Evolutionary conservation across 352 stramenopile genomes (phyloP), one percentile per base, ranked within the genome.

Genomic region (Phytopythium vexans): DNA sequence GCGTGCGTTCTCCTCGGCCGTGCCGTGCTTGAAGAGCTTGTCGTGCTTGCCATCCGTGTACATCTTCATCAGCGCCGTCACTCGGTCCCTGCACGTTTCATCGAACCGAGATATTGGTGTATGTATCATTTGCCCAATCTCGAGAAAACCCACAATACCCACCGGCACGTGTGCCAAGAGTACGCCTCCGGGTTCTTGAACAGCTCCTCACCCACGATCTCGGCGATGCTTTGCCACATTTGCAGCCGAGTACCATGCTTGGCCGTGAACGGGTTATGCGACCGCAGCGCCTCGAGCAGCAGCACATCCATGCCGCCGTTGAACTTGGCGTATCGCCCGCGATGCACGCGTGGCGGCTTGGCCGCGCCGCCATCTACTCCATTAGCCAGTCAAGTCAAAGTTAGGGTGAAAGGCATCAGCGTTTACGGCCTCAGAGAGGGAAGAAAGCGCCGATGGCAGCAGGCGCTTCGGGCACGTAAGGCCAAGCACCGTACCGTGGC

Each of bases 141-240:
- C 21, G 37, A 37, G 3, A 5, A 27, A 27, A 27, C 21, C 21
- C 21, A 27, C 21, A 27, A 27, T 27, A 66, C 78, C 34, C 47
- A 94, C 81, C 81, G 73, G 53, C 83, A 94, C 15, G 82, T 91
- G 60, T 94, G 81, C 81, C 83, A 94, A 32, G 78, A 88, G 61
- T 79, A 91, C n/a, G 77, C 76, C 12, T 66, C 60, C 2, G 71
- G 65, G 65, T 91, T 89, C 60, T 91, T 79, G 39, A 79, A 82
- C 32, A 88, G 54, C 49, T 70, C 66, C 34, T 80, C 64, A 35
- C 81, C 78, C 9, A 94, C 66, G 14, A 68, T 69, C 55, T 84
- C 68, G 2, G 83, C 83, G 27, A 94, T 64, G 43, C 74, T 72
- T 45, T 90, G 74, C 83, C 83, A 94, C 75, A 89, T 88, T 31